These are phyloP conservation scores for Fusarium tanahbumbuense DNA, from an alignment of 2,329 filamentous ascomycete genomes.

Conservation along the genomic window DNA sequence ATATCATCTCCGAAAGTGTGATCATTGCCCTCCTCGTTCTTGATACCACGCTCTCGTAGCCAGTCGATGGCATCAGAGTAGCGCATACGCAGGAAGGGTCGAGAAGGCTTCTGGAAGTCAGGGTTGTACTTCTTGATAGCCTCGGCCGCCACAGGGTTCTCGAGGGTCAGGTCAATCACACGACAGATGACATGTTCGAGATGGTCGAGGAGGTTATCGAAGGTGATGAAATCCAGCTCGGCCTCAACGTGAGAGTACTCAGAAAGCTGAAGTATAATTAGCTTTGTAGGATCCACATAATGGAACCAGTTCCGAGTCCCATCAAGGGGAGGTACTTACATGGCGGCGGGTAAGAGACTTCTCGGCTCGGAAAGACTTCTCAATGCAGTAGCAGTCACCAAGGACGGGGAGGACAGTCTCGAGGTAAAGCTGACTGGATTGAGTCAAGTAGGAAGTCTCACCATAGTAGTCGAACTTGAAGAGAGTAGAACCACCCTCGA, in stretches of 20 bases:
- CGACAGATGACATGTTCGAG: conserved; percentile 88
- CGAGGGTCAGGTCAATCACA: conserved; percentile 81
- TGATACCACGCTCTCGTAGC: conserved; percentile 89
- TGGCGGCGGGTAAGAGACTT: conserved; percentile 95
- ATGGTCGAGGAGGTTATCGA: conserved; percentile 87
- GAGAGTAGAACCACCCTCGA: conserved; percentile 91
- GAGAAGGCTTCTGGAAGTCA: conserved; percentile 80
- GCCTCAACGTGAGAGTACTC: conserved; percentile 98
- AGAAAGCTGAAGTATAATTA: conserved; percentile 63
- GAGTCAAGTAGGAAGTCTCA: conserved; percentile 91
- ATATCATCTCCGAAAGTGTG: conserved; percentile 98
- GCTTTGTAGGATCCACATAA: not conserved
- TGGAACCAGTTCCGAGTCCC: not conserved
- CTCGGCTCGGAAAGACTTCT: conserved; percentile 98
- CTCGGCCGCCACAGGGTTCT: conserved; percentile 76
- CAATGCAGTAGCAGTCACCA: conserved; percentile 96
- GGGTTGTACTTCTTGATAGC: conserved; percentile 92
- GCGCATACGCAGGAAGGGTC: conserved; percentile 94
- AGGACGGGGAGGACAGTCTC: conserved; percentile 92
- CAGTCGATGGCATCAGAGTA: conserved; percentile 95
- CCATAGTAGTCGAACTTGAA: conserved; percentile 92
- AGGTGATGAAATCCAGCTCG: conserved; percentile 95
- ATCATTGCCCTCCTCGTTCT: conserved; percentile 90
- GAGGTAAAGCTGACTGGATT: conserved; percentile 96
- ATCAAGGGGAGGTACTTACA: conserved; percentile 32